Base-by-base conservation (phyloP, 345 rosid genomes). In the Euphorbia pulcherrima region DNA sequence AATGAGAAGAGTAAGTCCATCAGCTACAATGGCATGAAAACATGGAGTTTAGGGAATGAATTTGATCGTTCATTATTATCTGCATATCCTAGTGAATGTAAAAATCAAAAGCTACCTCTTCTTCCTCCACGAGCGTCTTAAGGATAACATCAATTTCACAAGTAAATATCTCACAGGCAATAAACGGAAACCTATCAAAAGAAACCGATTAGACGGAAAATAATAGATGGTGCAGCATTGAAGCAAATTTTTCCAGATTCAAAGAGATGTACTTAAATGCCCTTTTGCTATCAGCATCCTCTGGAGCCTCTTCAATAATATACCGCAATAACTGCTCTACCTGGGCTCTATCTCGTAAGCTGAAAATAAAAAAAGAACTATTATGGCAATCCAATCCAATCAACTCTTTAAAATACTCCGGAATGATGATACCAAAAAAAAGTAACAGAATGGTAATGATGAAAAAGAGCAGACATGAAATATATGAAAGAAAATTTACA, bases 111-210 rank as follows among this genome's bases (percentile, higher is more conserved):
- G 28, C 57, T 29, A 95, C 98, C 96, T 95, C 96, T 79, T 88
- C 86, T 58, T 95, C 99, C 78, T 95, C 99, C 67, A 92, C 91
- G 75, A 95, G 70, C 50, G 99, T 85, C 83, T 88, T 92, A 55
- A 95, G 85, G 72, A 95, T 92, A 72, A 90, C 97, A 78, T 95
- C 99, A 75, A 92, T 95, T 79, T 95, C 99, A 44, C 99, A 95
- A 46, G 97, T 90, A 75, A 95, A 90, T 71, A 95, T 83, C 88
- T 95, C 99, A 69, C 97, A 92, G 46, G 99, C 83, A 76, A 95
- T 82, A 82, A 88, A 95, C 2, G 99, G 99, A 70, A 85, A 95
- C 94, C 98, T 95, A 71, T 39, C 50, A 75, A 27, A 52, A 39
- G 71, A 26, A 29, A 75, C 2, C 48, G 21, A 48, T 68, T 27